Evolutionary conservation across 805 yeast species (phyloP).

Genomic region (Tetrapisispora namnaoensis): DNA sequence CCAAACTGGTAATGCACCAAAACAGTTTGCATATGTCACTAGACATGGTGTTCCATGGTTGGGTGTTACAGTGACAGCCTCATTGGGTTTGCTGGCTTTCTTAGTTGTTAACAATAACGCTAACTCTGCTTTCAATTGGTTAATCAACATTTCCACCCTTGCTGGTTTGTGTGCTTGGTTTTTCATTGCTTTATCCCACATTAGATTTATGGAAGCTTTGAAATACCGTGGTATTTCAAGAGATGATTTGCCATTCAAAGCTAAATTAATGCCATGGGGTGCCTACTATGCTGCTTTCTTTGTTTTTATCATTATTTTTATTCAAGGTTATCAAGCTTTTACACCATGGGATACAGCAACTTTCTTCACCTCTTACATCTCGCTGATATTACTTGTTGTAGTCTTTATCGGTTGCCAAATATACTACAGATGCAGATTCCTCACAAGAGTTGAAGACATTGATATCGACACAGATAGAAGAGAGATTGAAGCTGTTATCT

Average conservation of each 20-base stretch:
- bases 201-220: constrained; percentile 54
- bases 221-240: constrained; percentile 52
- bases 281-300: constrained; percentile 51
- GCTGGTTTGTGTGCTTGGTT: constrained; percentile 64
- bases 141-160: constrained; percentile 54
- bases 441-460: constrained; percentile 43
- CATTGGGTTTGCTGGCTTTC: constrained; percentile 51
- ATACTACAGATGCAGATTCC: constrained; percentile 38
- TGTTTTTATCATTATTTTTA: constrained; percentile 46
- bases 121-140: constrained; percentile 51
- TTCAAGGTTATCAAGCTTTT: constrained; percentile 63
- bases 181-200: constrained; percentile 47
- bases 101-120: constrained; percentile 43
- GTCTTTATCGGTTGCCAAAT: constrained; percentile 43
- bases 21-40: constrained; percentile 43
- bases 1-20: constrained; percentile 50
- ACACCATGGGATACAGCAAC: constrained; percentile 39
- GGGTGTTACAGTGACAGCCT: constrained; percentile 45
- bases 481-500: constrained; percentile 44
- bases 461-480: constrained; percentile 59
- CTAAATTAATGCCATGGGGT: constrained; percentile 50
- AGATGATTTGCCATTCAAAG: constrained; percentile 58
- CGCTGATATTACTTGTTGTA: constrained; percentile 44
- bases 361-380: constrained; percentile 60
- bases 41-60: constrained; percentile 50